Evolutionary conservation across 1,284 basidiomycete genomes (phyloP).

Genomic region (Rhizoctonia solani): DNA sequence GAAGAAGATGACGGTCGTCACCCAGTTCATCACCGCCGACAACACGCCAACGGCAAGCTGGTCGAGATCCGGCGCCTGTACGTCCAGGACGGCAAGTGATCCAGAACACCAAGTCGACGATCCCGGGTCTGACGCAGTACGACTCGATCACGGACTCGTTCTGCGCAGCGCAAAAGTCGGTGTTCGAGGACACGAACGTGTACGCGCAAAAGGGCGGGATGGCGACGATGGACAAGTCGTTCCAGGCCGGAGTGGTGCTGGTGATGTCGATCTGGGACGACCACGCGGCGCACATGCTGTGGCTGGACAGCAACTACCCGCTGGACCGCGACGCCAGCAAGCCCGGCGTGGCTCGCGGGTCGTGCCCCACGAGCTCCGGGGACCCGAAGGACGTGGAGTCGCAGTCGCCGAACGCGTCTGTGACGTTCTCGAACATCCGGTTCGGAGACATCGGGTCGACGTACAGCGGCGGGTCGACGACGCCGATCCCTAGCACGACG

Average conservation of each 20-base stretch:
- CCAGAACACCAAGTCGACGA: constrained; percentile 53
- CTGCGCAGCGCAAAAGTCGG: constrained; percentile 52
- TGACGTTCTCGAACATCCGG: too few relatives aligned
- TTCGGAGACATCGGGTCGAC: constrained; percentile 37
- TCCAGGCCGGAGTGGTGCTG: constrained; percentile 57
- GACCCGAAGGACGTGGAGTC: constrained; percentile 54
- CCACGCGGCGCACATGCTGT: too few relatives aligned
- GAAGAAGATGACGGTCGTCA: too few relatives aligned
- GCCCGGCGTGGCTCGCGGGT: constrained; percentile 38
- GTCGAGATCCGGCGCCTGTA: too few relatives aligned
- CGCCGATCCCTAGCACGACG: background rate
- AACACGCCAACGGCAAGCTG: too few relatives aligned
- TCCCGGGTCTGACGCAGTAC: too few relatives aligned
- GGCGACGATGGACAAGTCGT: constrained; percentile 51
- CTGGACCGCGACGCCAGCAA: constrained; percentile 42
- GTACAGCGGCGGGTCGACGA: constrained; percentile 50
- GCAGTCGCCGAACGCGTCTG: constrained; percentile 31
- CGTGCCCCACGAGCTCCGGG: constrained; percentile 56
- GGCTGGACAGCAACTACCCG: constrained; percentile 60
- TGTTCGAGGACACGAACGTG: constrained; percentile 52
- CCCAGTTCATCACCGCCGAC: too few relatives aligned
- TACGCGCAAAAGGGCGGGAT: constrained; percentile 56
- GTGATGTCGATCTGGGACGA: constrained; percentile 58
- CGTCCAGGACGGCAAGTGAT: too few relatives aligned
- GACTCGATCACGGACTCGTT: too few relatives aligned